Evolutionary conservation across 495 filamentous ascomycete species (phyloP).

Genomic region (Hypoxylon crocopeplum): DNA sequence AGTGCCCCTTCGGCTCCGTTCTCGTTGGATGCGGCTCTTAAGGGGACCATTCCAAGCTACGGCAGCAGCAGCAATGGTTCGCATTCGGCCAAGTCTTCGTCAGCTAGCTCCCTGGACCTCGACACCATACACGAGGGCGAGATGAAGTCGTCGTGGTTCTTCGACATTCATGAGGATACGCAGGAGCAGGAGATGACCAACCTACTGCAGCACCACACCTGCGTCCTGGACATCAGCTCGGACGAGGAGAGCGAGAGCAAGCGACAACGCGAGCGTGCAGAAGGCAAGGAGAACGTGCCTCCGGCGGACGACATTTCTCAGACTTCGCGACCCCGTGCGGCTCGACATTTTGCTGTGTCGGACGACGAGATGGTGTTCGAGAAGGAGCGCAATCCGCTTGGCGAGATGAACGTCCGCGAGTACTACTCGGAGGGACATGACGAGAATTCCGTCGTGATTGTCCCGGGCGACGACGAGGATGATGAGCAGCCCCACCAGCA

Average conservation of each 20-base stretch:
- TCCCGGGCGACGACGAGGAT: slow-evolving; percentile 65
- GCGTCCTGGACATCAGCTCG: slow-evolving; percentile 82
- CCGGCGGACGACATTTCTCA: slow-evolving; percentile 66
- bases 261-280: slow-evolving; percentile 60
- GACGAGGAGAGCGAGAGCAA: slow-evolving; percentile 64
- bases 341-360: slow-evolving; percentile 8
- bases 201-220: slow-evolving; percentile 87
- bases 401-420: slow-evolving; percentile 72
- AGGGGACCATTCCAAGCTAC: slow-evolving; percentile 68
- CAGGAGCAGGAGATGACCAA: slow-evolving; percentile 88
- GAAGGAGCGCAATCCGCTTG: slow-evolving; percentile 69
- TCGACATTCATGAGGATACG: slow-evolving; percentile 94
- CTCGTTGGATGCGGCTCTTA: slow-evolving; percentile 79
- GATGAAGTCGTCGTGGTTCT: slow-evolving; percentile 77
- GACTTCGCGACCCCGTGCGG: slow-evolving; percentile 45
- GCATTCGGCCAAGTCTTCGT: slow-evolving; percentile 24
- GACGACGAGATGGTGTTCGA: slow-evolving; percentile 53
- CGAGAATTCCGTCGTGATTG: slow-evolving; percentile 62
- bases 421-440: slow-evolving; percentile 76
- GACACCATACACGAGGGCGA: slow-evolving; percentile 47
- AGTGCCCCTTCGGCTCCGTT: slow-evolving; percentile 62
- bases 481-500: slow-evolving; percentile 17
- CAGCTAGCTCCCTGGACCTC: slow-evolving; percentile 18
- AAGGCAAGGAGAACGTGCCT: slow-evolving; percentile 89
- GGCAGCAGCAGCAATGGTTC: slow-evolving; percentile 41